Evolutionary conservation across 2,329 filamentous ascomycete genomes (phyloP).

Genomic region (Coniochaeta prunicola): DNA sequence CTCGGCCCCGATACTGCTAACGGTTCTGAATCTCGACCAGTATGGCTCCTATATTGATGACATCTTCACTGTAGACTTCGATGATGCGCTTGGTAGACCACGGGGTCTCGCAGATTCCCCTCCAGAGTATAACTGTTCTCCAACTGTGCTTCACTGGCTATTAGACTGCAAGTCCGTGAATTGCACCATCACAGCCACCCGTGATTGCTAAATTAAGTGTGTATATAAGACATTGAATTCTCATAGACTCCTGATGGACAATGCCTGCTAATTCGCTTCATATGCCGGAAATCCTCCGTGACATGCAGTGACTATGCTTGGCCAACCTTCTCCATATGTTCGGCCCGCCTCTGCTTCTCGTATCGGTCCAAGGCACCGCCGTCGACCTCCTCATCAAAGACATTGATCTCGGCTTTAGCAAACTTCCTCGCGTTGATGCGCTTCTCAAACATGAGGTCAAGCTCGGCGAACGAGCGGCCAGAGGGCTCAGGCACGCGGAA

Average conservation of each 20-base stretch:
- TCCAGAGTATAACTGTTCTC: too few species aligned
- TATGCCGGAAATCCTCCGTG: background rate
- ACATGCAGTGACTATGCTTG: background rate
- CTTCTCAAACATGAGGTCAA: constrained; percentile 78
- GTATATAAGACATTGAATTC: too few species aligned
- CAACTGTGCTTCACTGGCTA: too few species aligned
- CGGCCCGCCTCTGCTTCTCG: background rate
- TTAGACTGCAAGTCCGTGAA: too few species aligned
- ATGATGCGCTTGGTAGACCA: too few species aligned
- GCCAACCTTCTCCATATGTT: background rate
- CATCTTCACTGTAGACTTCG: background rate
- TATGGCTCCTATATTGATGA: too few species aligned
- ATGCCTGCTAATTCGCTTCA: too few species aligned
- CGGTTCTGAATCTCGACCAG: background rate
- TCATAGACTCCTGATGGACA: too few species aligned
- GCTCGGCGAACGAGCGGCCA: constrained; percentile 76
- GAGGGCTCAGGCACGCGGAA: constrained; percentile 75
- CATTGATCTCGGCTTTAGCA: constrained; percentile 47
- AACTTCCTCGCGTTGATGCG: constrained; percentile 68
- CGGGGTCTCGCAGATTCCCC: too few species aligned
- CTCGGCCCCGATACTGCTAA: background rate
- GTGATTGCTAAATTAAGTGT: too few species aligned
- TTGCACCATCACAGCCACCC: too few species aligned
- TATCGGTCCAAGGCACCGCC: constrained; percentile 32
- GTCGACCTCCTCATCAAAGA: constrained; percentile 45